Evolutionary conservation across 106 monocot genomes (phyloP).

Genomic region (Acanthochlamys bracteata): DNA sequence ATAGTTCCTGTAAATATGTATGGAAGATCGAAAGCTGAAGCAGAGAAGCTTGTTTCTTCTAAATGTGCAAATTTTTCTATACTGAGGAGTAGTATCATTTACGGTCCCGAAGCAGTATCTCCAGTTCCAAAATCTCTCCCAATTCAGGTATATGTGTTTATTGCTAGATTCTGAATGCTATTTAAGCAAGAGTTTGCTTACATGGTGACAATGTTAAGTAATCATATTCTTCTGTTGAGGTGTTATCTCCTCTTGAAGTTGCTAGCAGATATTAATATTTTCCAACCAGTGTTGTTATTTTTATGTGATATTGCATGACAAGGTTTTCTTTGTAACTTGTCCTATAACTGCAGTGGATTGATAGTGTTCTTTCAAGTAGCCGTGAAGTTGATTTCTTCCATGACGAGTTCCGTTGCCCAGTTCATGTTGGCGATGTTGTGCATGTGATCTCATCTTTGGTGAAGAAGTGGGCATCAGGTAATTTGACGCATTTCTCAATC

Average conservation of each 20-base stretch:
- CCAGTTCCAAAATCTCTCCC: slow-evolving; percentile 80
- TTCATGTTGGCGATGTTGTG: slow-evolving; percentile 82
- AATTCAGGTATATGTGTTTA: slow-evolving; percentile 86
- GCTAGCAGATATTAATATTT: too few relatives aligned
- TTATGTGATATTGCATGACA: too few relatives aligned
- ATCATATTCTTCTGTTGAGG: too few relatives aligned
- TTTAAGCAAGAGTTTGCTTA: too few relatives aligned
- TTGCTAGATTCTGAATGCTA: background rate
- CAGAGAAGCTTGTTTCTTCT: slow-evolving; percentile 57
- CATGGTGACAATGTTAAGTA: too few relatives aligned
- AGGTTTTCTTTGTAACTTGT: too few relatives aligned
- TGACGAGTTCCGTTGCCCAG: slow-evolving; percentile 88
- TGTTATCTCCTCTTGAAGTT: too few relatives aligned
- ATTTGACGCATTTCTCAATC: background rate
- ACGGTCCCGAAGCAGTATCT: slow-evolving; percentile 72
- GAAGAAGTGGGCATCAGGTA: slow-evolving; percentile 72
- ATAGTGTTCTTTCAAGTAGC: slow-evolving; percentile 42
- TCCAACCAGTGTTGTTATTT: too few relatives aligned
- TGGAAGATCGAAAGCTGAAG: slow-evolving; percentile 88
- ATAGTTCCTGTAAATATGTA: slow-evolving; percentile 83
- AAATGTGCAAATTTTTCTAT: slow-evolving; percentile 73
- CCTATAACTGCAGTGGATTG: slow-evolving; percentile 73
- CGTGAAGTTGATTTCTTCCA: slow-evolving; percentile 78
- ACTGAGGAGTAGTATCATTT: slow-evolving; percentile 90
- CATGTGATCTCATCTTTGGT: slow-evolving; percentile 49